A percentile compares a stretch with the other conserved stretches of the same genome.
phyloP scores from a whole-genome alignment of 495 filamentous ascomycete species.

The Penicillium maclennaniae region DNA sequence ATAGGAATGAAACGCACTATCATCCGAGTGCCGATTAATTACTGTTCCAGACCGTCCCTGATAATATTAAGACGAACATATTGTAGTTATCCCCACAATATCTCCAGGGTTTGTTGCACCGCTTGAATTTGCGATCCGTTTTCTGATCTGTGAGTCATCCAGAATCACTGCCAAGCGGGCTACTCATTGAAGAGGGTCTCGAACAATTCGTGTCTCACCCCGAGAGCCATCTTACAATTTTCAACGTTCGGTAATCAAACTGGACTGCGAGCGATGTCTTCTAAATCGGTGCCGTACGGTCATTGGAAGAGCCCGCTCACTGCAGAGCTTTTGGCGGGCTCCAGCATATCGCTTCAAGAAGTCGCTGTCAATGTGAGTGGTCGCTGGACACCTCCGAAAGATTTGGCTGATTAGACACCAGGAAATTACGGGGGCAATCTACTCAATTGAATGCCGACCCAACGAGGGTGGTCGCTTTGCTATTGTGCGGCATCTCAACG shows the following conservation, averaged over 20 bases:
- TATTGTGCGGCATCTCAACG: constrained; percentile 36
- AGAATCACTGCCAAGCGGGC: neutral
- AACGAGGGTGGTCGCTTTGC: constrained; percentile 34
- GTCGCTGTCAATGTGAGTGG: constrained; percentile 25
- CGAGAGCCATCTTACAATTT: neutral
- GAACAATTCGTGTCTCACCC: neutral
- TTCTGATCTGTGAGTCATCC: neutral
- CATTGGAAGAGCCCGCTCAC: constrained; percentile 44
- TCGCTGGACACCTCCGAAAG: neutral
- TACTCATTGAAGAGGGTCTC: neutral
- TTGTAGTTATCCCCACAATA: neutral
- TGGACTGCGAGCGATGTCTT: constrained; percentile 2
- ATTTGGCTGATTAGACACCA: constrained; percentile 4
- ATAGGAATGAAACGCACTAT: neutral
- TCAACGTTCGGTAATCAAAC: neutral
- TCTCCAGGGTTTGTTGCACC: neutral
- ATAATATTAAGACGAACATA: neutral
- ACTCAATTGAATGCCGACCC: constrained; percentile 40
- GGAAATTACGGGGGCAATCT: constrained; percentile 32
- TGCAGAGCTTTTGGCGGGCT: constrained; percentile 31
- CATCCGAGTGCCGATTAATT: neutral
- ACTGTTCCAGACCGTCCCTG: neutral
- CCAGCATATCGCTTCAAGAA: constrained; percentile 28
- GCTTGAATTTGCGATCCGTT: neutral
- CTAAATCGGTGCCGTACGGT: constrained; percentile 36